Percentiles rank a stretch among this genome's conserved stretches.
These are phyloP conservation scores for Pythium utonaiense DNA, from an alignment of 352 stramenopile species.

Conservation along the genomic window DNA sequence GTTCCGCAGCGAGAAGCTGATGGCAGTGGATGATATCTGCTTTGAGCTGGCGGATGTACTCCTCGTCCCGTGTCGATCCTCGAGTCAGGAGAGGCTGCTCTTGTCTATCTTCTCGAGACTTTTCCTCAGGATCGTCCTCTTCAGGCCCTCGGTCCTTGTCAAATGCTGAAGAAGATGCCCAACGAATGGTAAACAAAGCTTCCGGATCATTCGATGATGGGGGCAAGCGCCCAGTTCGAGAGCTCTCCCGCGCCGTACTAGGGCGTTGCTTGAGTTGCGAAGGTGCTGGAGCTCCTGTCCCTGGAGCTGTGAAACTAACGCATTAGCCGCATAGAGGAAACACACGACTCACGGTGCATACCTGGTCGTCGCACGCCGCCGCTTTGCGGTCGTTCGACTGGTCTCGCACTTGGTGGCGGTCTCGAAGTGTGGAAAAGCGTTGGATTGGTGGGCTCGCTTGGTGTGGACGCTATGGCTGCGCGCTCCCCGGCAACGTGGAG, in stretches of 20 bases:
- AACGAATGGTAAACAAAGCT: background rate
- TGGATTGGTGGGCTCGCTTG: background rate
- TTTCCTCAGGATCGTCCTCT: background rate
- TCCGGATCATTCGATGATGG: background rate
- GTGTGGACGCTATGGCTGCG: background rate
- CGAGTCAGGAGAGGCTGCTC: constrained; percentile 6
- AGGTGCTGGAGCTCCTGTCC: background rate
- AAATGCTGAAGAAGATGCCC: background rate
- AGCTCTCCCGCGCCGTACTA: constrained; percentile 44
- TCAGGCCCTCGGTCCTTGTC: constrained; percentile 1
- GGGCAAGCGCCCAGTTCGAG: constrained; percentile 3
- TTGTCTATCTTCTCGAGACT: background rate
- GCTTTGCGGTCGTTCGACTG: constrained; percentile 35
- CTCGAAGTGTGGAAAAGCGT: constrained; percentile 4
- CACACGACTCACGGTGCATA: constrained; percentile 1
- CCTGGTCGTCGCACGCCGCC: constrained; percentile 39
- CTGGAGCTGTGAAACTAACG: background rate
- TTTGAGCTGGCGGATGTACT: constrained; percentile 59
- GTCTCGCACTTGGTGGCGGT: background rate
- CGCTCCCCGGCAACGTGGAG: constrained; percentile 2
- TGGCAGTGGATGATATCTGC: constrained; percentile 45
- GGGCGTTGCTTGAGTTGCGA: constrained; percentile 36
- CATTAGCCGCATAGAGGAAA: no score
- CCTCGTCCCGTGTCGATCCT: constrained; percentile 25
- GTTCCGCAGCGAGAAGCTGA: constrained; percentile 8